These are phyloP conservation scores for Ceratobasidium sp. DNA, from an alignment of 1,284 basidiomycete species.

Conservation along the genomic window DNA sequence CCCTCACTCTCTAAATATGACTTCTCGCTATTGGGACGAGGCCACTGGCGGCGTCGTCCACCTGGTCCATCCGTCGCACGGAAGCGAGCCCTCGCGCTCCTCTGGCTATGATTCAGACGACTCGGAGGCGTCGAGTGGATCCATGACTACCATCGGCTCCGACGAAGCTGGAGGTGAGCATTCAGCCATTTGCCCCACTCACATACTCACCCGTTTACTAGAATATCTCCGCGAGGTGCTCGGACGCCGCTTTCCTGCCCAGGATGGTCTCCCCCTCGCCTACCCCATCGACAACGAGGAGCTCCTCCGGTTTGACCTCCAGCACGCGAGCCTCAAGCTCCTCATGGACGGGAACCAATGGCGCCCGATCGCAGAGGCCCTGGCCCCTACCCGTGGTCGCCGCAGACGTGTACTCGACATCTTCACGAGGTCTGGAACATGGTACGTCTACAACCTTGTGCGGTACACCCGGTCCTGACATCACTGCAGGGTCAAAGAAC, in stretches of 20 bases:
- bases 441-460: constrained; percentile 34
- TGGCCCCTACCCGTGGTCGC: constrained; percentile 41
- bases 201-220: constrained; percentile 20
- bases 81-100: constrained; percentile 35
- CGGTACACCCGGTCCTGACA: constrained; percentile 18
- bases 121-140: constrained; percentile 34
- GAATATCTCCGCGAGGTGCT: constrained; percentile 47
- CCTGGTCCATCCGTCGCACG: constrained; percentile 25
- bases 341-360: constrained; percentile 47
- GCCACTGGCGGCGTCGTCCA: constrained; percentile 21
- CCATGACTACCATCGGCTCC: constrained; percentile 49
- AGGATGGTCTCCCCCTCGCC: constrained; percentile 44
- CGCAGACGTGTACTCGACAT: constrained; percentile 48
- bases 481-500: constrained; percentile 47
- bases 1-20: constrained; percentile 10
- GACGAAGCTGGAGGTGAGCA: constrained; percentile 48
- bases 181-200: not conserved
- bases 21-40: constrained; percentile 36
- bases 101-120: constrained; percentile 41
- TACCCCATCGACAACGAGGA: constrained; percentile 48
- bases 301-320: constrained; percentile 37
- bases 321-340: constrained; percentile 45
- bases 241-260: constrained; percentile 47
- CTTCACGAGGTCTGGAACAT: constrained; percentile 48
- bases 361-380: constrained; percentile 40